A percentile compares a stretch with the other conserved stretches of the same genome.
Evolutionary conservation across 176 grass and related monocot genomes (phyloP).

Genomic region (Musa acuminata): DNA sequence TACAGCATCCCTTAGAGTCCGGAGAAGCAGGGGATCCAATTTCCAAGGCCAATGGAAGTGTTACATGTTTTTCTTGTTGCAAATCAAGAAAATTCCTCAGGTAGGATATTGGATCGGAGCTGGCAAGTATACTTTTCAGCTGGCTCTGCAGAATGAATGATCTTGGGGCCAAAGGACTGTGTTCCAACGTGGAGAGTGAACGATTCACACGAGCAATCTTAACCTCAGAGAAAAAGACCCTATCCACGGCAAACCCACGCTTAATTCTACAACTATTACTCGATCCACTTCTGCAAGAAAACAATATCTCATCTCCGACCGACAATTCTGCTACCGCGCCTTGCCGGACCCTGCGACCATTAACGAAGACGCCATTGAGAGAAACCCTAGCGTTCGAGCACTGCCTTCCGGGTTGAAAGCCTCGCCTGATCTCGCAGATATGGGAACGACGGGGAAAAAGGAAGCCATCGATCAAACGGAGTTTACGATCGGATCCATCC

Average conservation of each 20-base stretch:
- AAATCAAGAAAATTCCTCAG: slow-evolving; percentile 31
- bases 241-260: slow-evolving; percentile 51
- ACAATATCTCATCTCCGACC: slow-evolving; percentile 45
- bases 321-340: slow-evolving; percentile 24
- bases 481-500: slow-evolving; percentile 28
- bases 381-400: neutral
- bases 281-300: slow-evolving; percentile 5
- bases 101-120: slow-evolving; percentile 61
- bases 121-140: slow-evolving; percentile 42
- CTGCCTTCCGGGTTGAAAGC: neutral
- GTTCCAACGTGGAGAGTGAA: neutral
- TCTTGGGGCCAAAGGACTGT: slow-evolving; percentile 26
- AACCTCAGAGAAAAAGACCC: slow-evolving; percentile 35
- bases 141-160: slow-evolving; percentile 44
- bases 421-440: neutral
- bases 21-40: neutral
- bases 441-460: neutral
- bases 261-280: slow-evolving; percentile 12
- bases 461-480: slow-evolving; percentile 35
- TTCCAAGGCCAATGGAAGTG: neutral
- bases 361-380: slow-evolving; percentile 31
- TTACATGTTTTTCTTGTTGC: neutral
- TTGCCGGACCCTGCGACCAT: slow-evolving; percentile 29
- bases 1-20: neutral
- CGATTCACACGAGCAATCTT: neutral